Evolutionary conservation across 257 asterid genomes (phyloP).

Genomic region (Knoxia roxburghii): DNA sequence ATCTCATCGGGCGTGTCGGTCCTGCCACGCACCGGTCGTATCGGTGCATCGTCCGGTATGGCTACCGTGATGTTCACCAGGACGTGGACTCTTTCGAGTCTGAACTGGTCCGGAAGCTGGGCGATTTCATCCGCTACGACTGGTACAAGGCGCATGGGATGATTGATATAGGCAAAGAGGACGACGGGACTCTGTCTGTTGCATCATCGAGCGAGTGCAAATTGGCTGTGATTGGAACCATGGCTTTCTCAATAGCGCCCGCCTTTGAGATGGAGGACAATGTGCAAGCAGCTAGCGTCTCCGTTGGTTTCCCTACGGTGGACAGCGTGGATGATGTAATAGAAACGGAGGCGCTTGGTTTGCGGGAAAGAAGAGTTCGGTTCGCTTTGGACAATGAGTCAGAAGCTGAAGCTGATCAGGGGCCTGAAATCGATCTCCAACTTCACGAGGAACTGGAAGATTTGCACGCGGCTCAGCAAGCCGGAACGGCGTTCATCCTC

Average conservation of each 20-base stretch:
- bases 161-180: constrained; percentile 28
- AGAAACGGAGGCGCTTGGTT: constrained; percentile 35
- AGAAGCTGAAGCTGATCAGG: constrained; percentile 24
- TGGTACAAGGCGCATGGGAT: constrained; percentile 45
- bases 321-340: constrained; percentile 41
- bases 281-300: constrained; percentile 62
- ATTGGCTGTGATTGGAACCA: constrained; percentile 68
- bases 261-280: constrained; percentile 55
- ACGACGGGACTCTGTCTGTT: constrained; percentile 35
- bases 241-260: constrained; percentile 32
- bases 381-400: constrained; percentile 42
- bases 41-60: constrained; percentile 85
- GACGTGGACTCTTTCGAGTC: constrained; percentile 86
- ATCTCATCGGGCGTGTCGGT: constrained; percentile 90
- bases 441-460: constrained; percentile 66
- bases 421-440: constrained; percentile 33
- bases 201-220: constrained; percentile 55
- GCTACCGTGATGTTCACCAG: constrained; percentile 91
- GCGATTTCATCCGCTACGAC: constrained; percentile 72
- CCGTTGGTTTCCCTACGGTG: constrained; percentile 44
- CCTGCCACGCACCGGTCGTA: constrained; percentile 86
- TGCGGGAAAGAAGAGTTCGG: constrained; percentile 44
- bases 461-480: constrained; percentile 63
- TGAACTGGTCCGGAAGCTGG: constrained; percentile 51
- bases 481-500: constrained; percentile 78